A percentile compares a stretch with the other conserved stretches of the same genome.
Evolutionary conservation across 2,329 filamentous ascomycete species (phyloP).

Genomic region (Clarireedia sp.): DNA sequence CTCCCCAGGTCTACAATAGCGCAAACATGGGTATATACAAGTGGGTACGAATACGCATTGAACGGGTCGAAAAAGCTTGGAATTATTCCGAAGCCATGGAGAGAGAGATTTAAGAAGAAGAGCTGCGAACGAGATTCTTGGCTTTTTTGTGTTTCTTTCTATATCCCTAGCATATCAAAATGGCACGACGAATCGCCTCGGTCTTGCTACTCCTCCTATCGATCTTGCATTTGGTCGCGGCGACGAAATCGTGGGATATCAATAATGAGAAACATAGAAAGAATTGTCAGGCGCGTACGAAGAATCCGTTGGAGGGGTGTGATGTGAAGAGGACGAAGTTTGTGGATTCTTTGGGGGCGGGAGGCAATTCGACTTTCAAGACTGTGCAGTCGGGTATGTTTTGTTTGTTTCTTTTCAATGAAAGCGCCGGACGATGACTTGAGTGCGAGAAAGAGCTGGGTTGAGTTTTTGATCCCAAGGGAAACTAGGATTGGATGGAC

Average conservation of each 20-base stretch:
- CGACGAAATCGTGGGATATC: slow-evolving; percentile 20
- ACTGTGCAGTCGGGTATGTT: slow-evolving; percentile 24
- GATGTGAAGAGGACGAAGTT: slow-evolving; percentile 18
- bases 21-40: not conserved
- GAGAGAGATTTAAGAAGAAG: no score
- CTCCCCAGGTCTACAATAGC: no score
- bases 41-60: no score
- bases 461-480: not conserved
- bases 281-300: slow-evolving; percentile 16
- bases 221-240: not conserved
- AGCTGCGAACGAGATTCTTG: no score
- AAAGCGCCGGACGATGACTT: no score
- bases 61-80: not conserved
- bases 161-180: not conserved
- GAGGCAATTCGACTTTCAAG: slow-evolving; percentile 14
- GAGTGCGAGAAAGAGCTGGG: no score
- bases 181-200: not conserved
- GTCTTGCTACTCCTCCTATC: slow-evolving; percentile 4
- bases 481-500: not conserved
- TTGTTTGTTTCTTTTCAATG: not conserved
- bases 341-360: slow-evolving; percentile 14
- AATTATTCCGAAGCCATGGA: slow-evolving; percentile 1
- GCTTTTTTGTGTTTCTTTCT: no score
- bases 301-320: slow-evolving; percentile 23
- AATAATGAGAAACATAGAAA: slow-evolving; percentile 16